Percentiles rank a stretch among this genome's conserved stretches.
These are phyloP conservation scores for Macaranga tanarius DNA, from an alignment of 441 rosid genomes.

Conservation along the genomic window DNA sequence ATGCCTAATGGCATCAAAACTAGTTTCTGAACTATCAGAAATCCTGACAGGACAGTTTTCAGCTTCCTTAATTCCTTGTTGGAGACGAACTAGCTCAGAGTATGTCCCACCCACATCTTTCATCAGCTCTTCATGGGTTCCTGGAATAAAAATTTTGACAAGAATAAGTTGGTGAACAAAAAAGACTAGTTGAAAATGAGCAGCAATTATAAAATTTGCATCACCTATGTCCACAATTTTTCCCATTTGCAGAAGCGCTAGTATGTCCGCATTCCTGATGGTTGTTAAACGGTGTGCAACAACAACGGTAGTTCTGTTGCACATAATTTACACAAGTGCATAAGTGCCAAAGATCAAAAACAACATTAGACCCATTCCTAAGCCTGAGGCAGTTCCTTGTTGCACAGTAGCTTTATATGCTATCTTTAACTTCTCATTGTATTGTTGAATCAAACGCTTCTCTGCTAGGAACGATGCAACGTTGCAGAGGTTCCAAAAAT, in stretches of 20 bases:
- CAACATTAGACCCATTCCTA: constrained; percentile 50
- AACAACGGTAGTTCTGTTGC: constrained; percentile 62
- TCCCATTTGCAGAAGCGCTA: constrained; percentile 69
- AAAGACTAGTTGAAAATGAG: neutral
- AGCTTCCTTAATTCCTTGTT: constrained; percentile 47
- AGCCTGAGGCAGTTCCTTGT: constrained; percentile 63
- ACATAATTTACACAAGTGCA: constrained; percentile 54
- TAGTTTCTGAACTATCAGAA: neutral
- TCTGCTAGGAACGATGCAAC: constrained; percentile 76
- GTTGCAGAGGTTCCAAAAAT: constrained; percentile 28
- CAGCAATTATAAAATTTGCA: neutral
- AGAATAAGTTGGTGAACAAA: neutral
- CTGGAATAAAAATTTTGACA: constrained; percentile 22
- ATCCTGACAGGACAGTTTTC: constrained; percentile 19
- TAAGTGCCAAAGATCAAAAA: constrained; percentile 44
- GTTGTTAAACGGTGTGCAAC: constrained; percentile 80
- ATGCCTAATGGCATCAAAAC: constrained; percentile 18
- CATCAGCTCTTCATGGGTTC: constrained; percentile 59
- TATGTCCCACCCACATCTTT: constrained; percentile 60
- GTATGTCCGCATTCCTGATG: constrained; percentile 56
- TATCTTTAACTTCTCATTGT: constrained; percentile 42
- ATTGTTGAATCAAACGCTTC: constrained; percentile 54
- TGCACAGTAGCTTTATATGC: constrained; percentile 50
- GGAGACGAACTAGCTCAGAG: constrained; percentile 57
- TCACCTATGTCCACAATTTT: constrained; percentile 69